phyloP scores from a whole-genome alignment of 169 alveolate genomes.

The Babesia ovata region DNA sequence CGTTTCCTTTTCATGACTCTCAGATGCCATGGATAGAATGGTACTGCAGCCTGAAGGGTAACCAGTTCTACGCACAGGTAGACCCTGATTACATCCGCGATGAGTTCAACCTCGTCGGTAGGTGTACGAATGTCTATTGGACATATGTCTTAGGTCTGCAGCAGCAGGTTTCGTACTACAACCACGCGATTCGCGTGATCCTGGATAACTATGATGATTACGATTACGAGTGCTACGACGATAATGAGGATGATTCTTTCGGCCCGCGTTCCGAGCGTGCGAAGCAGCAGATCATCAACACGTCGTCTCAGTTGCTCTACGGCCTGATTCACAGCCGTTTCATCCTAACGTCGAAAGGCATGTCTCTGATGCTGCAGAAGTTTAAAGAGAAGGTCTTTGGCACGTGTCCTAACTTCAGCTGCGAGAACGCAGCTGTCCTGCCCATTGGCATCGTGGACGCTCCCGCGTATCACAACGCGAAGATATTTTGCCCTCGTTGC shows the following conservation, averaged over 20 bases:
- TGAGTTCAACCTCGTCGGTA: constrained; percentile 89
- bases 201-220: constrained; percentile 85
- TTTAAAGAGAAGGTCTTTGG: constrained; percentile 86
- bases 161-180: constrained; percentile 83
- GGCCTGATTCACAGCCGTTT: constrained; percentile 90
- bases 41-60: constrained; percentile 93
- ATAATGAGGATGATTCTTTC: constrained; percentile 72
- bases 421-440: constrained; percentile 84
- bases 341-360: constrained; percentile 87
- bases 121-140: constrained; percentile 44
- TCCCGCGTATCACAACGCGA: constrained; percentile 85
- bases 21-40: constrained; percentile 94
- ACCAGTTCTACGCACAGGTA: constrained; percentile 90
- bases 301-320: constrained; percentile 87
- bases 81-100: constrained; percentile 94
- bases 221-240: constrained; percentile 77
- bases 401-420: constrained; percentile 85
- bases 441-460: constrained; percentile 91
- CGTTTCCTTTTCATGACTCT: background rate
- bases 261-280: constrained; percentile 72
- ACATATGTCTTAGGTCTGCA: constrained; percentile 61
- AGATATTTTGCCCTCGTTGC: constrained; percentile 91
- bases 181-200: constrained; percentile 86
- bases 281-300: constrained; percentile 77
- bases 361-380: constrained; percentile 88